Percentiles rank a stretch among this genome's conserved stretches.
These are phyloP conservation scores for Trichoderma sp. DNA, from an alignment of 2,329 filamentous ascomycete species.

Conservation along the genomic window DNA sequence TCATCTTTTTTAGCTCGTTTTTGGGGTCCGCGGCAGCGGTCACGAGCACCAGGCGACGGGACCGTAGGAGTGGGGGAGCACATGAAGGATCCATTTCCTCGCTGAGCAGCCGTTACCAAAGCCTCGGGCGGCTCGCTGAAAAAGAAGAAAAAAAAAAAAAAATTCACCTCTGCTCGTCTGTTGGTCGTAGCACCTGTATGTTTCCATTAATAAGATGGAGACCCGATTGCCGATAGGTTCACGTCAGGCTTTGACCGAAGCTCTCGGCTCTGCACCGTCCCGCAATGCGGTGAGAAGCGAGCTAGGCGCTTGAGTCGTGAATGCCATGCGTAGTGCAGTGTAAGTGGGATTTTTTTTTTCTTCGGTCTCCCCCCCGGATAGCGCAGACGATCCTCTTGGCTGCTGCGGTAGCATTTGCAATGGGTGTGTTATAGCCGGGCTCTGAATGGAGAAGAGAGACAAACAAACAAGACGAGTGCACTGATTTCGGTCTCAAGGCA, in stretches of 20 bases:
- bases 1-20: neutral
- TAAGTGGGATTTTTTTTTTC: neutral
- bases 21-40: conserved; percentile 2
- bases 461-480: neutral
- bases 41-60: conserved; percentile 16
- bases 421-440: neutral
- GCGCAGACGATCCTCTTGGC: neutral
- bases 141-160: neutral
- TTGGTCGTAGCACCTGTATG: neutral
- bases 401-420: conserved; percentile 1
- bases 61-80: neutral
- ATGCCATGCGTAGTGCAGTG: neutral
- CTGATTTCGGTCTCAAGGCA: neutral
- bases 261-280: conserved; percentile 24
- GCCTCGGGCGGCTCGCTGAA: conserved; percentile 14
- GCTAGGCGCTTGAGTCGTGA: conserved; percentile 22
- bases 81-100: neutral
- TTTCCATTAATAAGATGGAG: neutral
- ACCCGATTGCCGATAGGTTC: conserved; percentile 15
- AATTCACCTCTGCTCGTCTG: neutral
- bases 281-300: conserved; percentile 25
- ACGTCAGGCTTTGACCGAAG: conserved; percentile 20
- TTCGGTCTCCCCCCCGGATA: conserved; percentile 5
- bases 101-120: conserved; percentile 7
- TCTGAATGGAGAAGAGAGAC: neutral